Conservation (phyloP, 768 basidiomycete species). For the Tulasnella sp. region DNA sequence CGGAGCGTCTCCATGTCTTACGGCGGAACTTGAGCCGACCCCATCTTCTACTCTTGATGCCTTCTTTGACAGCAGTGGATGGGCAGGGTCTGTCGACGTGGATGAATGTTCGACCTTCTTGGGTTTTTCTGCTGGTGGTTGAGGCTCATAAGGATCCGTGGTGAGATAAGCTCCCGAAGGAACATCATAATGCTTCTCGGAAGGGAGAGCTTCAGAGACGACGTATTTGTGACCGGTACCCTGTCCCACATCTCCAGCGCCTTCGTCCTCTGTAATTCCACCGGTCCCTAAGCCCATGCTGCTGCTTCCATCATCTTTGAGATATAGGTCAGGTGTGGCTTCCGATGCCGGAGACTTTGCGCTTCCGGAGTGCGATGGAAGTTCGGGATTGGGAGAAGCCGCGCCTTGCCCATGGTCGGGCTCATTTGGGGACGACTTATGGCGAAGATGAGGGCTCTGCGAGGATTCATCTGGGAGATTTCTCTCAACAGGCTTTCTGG, state of each 20-base stretch:
- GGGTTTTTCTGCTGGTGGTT: not conserved
- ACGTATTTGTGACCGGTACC: constrained; percentile 5
- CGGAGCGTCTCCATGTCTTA: constrained; percentile 5
- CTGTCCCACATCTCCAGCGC: not conserved
- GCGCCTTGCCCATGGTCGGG: no score
- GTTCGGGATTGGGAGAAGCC: no score
- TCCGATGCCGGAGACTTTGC: no score
- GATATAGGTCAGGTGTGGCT: constrained; percentile 10
- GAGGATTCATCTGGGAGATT: no score
- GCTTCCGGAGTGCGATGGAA: no score
- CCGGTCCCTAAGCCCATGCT: not conserved
- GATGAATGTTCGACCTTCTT: not conserved
- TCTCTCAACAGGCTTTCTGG: no score
- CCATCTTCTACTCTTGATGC: constrained; percentile 6
- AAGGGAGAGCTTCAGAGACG: not conserved
- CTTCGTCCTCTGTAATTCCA: constrained; percentile 11
- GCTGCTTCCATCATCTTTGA: not conserved
- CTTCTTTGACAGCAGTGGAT: constrained; percentile 1
- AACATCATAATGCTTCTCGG: constrained; percentile 5
- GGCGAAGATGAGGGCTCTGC: no score
- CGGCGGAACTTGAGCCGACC: not conserved
- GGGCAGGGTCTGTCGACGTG: constrained; percentile 10
- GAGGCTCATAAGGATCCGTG: constrained; percentile 2
- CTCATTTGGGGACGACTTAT: no score
- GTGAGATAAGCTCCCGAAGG: constrained; percentile 7